Evolutionary conservation across 441 rosid species (phyloP), one percentile per base, ranked within the genome.

Genomic region (Pelargonium australe): DNA sequence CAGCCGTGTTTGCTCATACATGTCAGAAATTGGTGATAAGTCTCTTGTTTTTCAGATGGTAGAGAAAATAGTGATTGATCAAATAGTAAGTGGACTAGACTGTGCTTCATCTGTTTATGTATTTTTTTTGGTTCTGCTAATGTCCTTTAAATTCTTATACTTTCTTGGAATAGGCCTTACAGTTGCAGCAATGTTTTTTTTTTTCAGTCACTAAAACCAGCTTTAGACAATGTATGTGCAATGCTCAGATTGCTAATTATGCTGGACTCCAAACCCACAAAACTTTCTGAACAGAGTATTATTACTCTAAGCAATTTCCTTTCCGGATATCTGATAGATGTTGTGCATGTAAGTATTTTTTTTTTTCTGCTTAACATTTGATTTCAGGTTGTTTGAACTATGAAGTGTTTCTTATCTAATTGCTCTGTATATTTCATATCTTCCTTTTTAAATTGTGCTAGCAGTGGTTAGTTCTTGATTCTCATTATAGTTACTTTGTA

Each of bases 221-320:
- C 78, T 51, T 61, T 89, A 14, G 94, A 83, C 64, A 91, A 91
- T 75, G 84, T 83, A 7, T 85, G 90, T 82, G 91, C 90, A 64
- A 74, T 92, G 84, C 91, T 92, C 68, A 83, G 90, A 77, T 73
- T 92, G 72, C 87, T 95, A 47, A 68, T 77, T 47, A 68, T 4
- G 3, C 79, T 95, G 74, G 97, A 91, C 75, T 78, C 90, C 62
- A 79, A 76, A 73, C 99, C 97, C 68, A 83, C 96, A 4, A 85
- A 67, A 68, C 87, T 95, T 68, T 86, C 90, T 70, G 88, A 89
- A 70, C 76, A 80, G 70, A 81, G 89, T 72, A 58, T 90, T 62
- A 25, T 64, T 68, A 69, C 75, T 72, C 78, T 95, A 41, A 78
- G 82, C 76, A 80, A 76, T 71, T 84, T 75, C 77, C 81, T 95